phyloP scores from a whole-genome alignment of 805 yeast genomes.

The Soucietia sequanensis region DNA sequence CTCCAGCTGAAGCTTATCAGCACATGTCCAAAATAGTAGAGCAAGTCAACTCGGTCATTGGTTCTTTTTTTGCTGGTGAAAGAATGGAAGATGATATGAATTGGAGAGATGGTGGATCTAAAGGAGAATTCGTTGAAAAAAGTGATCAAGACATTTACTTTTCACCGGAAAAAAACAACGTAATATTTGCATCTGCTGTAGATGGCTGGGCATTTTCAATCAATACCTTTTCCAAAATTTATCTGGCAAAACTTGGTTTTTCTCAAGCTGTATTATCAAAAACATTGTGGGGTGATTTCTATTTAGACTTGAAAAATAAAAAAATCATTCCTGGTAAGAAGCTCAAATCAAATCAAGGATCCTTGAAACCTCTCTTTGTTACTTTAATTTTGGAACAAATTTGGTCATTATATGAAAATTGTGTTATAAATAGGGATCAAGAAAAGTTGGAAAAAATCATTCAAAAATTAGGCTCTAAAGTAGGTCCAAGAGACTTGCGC shows the following conservation, averaged over 20 bases:
- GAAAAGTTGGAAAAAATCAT: slow-evolving; percentile 77
- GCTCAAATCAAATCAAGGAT: slow-evolving; percentile 50
- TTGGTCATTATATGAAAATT: slow-evolving; percentile 85
- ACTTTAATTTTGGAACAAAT: slow-evolving; percentile 83
- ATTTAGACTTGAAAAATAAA: slow-evolving; percentile 85
- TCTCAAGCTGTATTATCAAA: slow-evolving; percentile 74
- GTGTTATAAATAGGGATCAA: slow-evolving; percentile 60
- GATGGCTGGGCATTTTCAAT: slow-evolving; percentile 99
- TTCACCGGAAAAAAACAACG: slow-evolving; percentile 84
- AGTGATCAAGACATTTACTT: slow-evolving; percentile 84
- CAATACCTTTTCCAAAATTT: slow-evolving; percentile 82
- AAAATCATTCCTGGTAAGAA: slow-evolving; percentile 70
- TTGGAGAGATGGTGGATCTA: slow-evolving; percentile 67
- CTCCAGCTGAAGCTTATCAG: slow-evolving; percentile 80
- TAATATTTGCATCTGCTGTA: slow-evolving; percentile 83
- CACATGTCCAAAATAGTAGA: slow-evolving; percentile 81
- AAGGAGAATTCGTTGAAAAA: slow-evolving; percentile 62
- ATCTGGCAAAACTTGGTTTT: slow-evolving; percentile 81
- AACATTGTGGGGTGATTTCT: slow-evolving; percentile 95
- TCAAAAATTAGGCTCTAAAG: slow-evolving; percentile 61
- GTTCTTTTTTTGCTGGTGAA: slow-evolving; percentile 89
- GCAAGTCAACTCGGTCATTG: slow-evolving; percentile 92
- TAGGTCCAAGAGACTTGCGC: slow-evolving; percentile 72
- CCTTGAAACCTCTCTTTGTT: slow-evolving; percentile 78
- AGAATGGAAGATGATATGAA: slow-evolving; percentile 83